Evolutionary conservation across 164 flowering plant species (phyloP).

Genomic region (Buxus sempervirens): DNA sequence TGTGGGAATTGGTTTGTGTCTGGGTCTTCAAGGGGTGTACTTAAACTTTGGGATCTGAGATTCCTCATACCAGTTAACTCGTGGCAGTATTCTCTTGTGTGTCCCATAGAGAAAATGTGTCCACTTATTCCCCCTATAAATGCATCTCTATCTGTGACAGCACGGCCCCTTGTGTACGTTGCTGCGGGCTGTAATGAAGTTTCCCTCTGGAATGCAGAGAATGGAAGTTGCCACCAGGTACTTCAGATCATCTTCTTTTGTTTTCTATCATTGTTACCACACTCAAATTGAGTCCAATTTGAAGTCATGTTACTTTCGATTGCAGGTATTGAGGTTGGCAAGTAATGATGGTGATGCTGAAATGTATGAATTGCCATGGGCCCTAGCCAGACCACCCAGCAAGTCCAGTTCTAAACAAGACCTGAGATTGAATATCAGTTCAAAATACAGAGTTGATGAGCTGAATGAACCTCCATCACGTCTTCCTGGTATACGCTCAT

Average conservation of each 20-base stretch:
- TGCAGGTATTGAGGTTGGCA: slow-evolving; percentile 69
- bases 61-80: slow-evolving; percentile 90
- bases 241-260: not conserved
- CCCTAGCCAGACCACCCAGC: slow-evolving; percentile 60
- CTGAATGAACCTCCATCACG: slow-evolving; percentile 83
- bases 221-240: slow-evolving; percentile 98
- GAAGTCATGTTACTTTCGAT: slow-evolving; percentile 5
- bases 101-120: slow-evolving; percentile 89
- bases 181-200: slow-evolving; percentile 98
- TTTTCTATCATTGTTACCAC: not conserved
- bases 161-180: slow-evolving; percentile 90
- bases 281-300: not conserved
- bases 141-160: slow-evolving; percentile 44
- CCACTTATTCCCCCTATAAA: slow-evolving; percentile 67
- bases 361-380: slow-evolving; percentile 70
- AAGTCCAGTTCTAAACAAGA: slow-evolving; percentile 57
- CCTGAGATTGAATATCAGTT: slow-evolving; percentile 43
- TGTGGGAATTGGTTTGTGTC: slow-evolving; percentile 98
- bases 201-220: slow-evolving; percentile 98
- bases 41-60: slow-evolving; percentile 96
- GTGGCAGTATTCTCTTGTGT: slow-evolving; percentile 71
- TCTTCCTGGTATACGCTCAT: slow-evolving; percentile 81
- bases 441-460: slow-evolving; percentile 77
- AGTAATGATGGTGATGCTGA: slow-evolving; percentile 62
- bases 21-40: slow-evolving; percentile 94